Evolutionary conservation across 1,284 basidiomycete genomes (phyloP), one percentile per base, ranked within the genome.

Genomic region (Leccinum ponderosum): DNA sequence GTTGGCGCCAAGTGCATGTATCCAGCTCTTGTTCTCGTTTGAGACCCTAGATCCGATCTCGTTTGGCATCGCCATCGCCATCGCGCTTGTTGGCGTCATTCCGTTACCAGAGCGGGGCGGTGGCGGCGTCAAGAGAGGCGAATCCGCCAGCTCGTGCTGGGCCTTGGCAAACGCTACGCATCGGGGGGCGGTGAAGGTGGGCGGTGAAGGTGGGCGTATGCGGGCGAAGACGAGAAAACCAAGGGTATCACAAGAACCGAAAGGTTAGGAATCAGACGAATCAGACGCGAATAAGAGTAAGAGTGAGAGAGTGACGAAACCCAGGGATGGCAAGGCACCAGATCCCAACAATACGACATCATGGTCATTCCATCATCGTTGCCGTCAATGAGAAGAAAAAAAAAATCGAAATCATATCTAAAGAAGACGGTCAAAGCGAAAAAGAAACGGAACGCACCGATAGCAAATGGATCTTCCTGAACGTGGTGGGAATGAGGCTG

Each of bases 381-480:
- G 42, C 42, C 42, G 42, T 47, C 29, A 31, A 17, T n/a, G 27
- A 31, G 27, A 52, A 52, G 3, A n/a, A 6, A 20, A 44, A 17
- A 11, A 48, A 25, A 22, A 48, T 48, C 6, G 17, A 47, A 47
- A 17, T 12, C 44, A 12, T 20, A 17, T 22, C 25, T 6, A 51
- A 29, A n/a, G 9, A 52, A 52, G 25, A 25, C 8, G 20, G 1
- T n/a, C 17, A 35, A 53, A 53, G 4, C 14, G 11, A 31, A 8
- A 25, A 35, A 20, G 33, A 37, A 53, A 35, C 20, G 9, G 9
- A 8, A n/a, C 68, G 55, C 9, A 74, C 69, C 69, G 11, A 53
- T 52, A 17, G 70, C 61, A 37, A 70, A 70, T 8, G 65, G 63
- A 59, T 72, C 69, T 1, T 6, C 14, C 9, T 53, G 51, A 17